These are phyloP conservation scores for Epichloe hybrida DNA, from an alignment of 2,329 filamentous ascomycete species.

Conservation along the genomic window DNA sequence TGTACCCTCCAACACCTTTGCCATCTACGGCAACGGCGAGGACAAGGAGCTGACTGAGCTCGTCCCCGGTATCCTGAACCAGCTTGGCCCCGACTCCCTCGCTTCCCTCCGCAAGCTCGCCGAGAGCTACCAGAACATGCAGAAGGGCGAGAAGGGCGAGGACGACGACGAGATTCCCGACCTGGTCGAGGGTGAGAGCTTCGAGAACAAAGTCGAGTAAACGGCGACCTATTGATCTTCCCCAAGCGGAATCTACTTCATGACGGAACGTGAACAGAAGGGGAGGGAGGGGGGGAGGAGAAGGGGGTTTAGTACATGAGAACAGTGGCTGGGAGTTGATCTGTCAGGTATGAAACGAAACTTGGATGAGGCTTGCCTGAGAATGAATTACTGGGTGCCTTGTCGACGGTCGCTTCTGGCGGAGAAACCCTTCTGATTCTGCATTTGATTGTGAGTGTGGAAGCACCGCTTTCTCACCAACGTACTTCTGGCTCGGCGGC, in stretches of 20 bases:
- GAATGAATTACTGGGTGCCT: conserved; percentile 1
- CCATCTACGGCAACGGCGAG: conserved; percentile 96
- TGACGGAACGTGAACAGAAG: conserved; percentile 3
- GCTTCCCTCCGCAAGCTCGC: conserved; percentile 96
- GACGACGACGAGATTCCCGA: conserved; percentile 97
- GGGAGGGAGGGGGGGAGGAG: not conserved
- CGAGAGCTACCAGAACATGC: conserved; percentile 98
- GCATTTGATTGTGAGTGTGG: not conserved
- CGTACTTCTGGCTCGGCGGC: not conserved
- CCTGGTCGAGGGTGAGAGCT: conserved; percentile 92
- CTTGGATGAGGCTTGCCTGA: not conserved
- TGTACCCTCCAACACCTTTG: conserved; percentile 96
- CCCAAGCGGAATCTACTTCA: conserved; percentile 4
- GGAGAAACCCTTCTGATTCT: not conserved
- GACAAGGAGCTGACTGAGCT: conserved; percentile 99
- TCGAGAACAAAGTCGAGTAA: conserved; percentile 96
- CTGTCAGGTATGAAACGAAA: conserved; percentile 3
- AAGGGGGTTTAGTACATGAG: conserved; percentile 2
- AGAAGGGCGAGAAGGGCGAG: conserved; percentile 77
- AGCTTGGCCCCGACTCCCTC: conserved; percentile 95
- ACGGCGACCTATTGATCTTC: not conserved
- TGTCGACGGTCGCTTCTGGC: not conserved
- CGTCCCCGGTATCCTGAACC: conserved; percentile 97
- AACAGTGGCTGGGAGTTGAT: not conserved
- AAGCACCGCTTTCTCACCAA: not conserved